A percentile compares a stretch with the other conserved stretches of the same genome.
These are phyloP conservation scores for Harringtonia lauricola DNA, from an alignment of 2,329 filamentous ascomycete species.

Conservation along the genomic window DNA sequence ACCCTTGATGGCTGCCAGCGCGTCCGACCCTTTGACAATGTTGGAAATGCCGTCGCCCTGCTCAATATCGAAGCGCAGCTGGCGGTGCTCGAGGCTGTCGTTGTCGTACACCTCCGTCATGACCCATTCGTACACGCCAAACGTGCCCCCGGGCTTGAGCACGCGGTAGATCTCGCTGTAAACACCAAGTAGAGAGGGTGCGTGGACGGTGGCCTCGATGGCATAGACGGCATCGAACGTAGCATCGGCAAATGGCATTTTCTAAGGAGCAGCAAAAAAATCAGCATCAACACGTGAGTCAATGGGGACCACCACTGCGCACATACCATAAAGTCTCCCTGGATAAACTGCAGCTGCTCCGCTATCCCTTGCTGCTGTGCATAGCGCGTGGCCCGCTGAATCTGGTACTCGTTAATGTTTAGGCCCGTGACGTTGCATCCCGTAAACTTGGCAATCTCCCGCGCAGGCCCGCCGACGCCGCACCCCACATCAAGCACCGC, in stretches of 20 bases:
- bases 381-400: constrained; percentile 81
- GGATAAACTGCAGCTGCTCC: constrained; percentile 73
- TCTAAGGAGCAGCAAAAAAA: constrained; percentile 36
- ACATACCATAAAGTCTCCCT: constrained; percentile 85
- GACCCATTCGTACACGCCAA: constrained; percentile 97
- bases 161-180: constrained; percentile 93
- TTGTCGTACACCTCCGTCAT: constrained; percentile 97
- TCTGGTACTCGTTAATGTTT: constrained; percentile 99
- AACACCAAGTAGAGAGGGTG: constrained; percentile 78
- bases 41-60: constrained; percentile 94
- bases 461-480: constrained; percentile 88
- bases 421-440: constrained; percentile 80
- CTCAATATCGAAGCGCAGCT: constrained; percentile 90
- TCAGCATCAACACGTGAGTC: neutral
- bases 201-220: constrained; percentile 94
- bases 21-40: constrained; percentile 75
- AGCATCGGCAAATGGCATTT: constrained; percentile 92
- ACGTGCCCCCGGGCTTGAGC: constrained; percentile 88
- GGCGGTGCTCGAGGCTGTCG: constrained; percentile 71
- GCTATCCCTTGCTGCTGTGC: constrained; percentile 71
- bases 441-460: constrained; percentile 93
- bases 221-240: constrained; percentile 92
- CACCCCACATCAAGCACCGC: constrained; percentile 93
- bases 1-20: constrained; percentile 68
- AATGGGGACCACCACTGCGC: too few relatives aligned